These are phyloP conservation scores for Zymoseptoria crescenta DNA, from an alignment of 2,329 filamentous ascomycete species.

Conservation along the genomic window DNA sequence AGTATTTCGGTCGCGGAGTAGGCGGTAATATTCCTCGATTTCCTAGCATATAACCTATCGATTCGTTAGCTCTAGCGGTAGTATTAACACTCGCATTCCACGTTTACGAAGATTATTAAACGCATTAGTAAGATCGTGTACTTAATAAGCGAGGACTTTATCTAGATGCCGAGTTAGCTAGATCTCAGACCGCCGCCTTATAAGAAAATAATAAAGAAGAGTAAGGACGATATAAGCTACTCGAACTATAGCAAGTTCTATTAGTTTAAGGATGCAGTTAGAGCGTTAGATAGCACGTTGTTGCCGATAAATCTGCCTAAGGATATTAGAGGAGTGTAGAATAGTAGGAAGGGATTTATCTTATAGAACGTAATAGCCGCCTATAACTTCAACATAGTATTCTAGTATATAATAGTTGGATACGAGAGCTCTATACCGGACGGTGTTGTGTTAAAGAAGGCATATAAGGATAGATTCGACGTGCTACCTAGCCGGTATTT, in stretches of 20 bases:
- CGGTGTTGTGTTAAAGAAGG: neutral
- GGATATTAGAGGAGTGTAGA: neutral
- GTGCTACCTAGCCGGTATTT: neutral
- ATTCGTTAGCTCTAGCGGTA: neutral
- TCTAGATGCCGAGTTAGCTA: neutral
- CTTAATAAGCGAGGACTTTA: neutral
- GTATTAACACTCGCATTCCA: neutral
- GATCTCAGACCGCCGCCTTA: neutral
- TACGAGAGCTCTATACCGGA: neutral
- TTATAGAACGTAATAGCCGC: slow-evolving; percentile 1
- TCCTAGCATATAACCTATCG: neutral
- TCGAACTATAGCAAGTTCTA: neutral
- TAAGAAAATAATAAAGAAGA: neutral
- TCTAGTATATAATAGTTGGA: neutral
- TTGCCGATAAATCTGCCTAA: neutral
- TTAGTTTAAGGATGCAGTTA: neutral
- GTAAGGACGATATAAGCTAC: neutral
- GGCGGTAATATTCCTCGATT: neutral
- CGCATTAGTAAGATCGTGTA: neutral
- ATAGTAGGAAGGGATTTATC: neutral
- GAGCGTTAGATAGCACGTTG: neutral
- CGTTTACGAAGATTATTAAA: neutral
- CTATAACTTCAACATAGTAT: neutral
- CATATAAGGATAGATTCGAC: neutral
- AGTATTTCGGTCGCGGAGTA: neutral